Evolutionary conservation across 2,329 filamentous ascomycete species (phyloP), one percentile per base, ranked within the genome.

Genomic region (Fusarium sp.): DNA sequence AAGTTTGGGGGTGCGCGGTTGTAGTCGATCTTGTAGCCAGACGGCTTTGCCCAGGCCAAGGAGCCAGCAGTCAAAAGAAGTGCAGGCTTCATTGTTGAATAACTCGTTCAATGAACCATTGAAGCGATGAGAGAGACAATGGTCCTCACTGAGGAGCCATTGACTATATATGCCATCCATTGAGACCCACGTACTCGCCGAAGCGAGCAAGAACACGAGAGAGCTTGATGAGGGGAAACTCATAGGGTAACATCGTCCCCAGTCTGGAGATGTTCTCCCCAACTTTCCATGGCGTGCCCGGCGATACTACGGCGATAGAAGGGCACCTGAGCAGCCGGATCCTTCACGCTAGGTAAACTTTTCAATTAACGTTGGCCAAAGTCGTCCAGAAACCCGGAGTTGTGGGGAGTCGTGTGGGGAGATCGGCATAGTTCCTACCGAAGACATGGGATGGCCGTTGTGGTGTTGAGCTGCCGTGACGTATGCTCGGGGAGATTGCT

Each of bases 1-100:
- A 81, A 65, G 65, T 81, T 81, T 7, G 79, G 79, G 8, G 79
- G 80, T 42, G 79, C 75, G 18, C 67, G 67, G 60, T 79, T 80
- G 65, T 80, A 80, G 65, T 79, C 75, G 16, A 79, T 51, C 33
- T 65, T 67, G 20, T 61, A 44, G 46, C 50, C 46, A 6, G 68
- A 67, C 25, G 68, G 65, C 42, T 61, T 71, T 44, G 46, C 70
- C 54, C 46, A 70, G 23, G 60, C 66, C 7, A 73, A 42, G 50
- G 65, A 73, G 63, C 68, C 50, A 38, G 59, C 58, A 31, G 65
- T 50, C 23, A 69, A 25, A 20, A 71, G 27, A 23, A 70, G 69
- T 31, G 36, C 54, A 42, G 69, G 42, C 16, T 68, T 71, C 71
- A 73, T 73, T 25, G 46, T 58, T 18, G 20, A 7, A 34, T 34